Percentiles rank a stretch among this genome's conserved stretches.
phyloP scores from a whole-genome alignment of 2,329 filamentous ascomycete genomes.

The Phoma sp. region DNA sequence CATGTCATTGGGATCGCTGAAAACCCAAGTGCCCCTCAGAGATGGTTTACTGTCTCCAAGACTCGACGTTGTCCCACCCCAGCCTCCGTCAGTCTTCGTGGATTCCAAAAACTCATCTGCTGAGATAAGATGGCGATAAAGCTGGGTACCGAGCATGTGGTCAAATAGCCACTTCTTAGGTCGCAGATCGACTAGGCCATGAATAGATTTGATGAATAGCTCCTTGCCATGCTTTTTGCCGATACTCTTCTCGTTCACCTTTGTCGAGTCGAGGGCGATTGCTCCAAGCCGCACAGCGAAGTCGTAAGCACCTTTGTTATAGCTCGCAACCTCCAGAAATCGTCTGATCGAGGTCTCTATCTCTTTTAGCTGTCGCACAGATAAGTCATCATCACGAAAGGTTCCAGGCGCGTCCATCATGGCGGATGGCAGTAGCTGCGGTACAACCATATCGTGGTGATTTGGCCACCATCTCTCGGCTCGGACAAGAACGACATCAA shows the following conservation, averaged over 20 bases:
- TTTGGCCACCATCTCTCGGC: conserved; percentile 38
- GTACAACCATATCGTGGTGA: conserved; percentile 23
- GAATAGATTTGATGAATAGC: conserved; percentile 22
- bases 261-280: conserved; percentile 26
- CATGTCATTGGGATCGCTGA: conserved; percentile 31
- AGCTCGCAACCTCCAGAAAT: conserved; percentile 30
- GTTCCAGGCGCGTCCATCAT: conserved; percentile 31
- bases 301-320: conserved; percentile 34
- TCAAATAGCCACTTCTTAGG: conserved; percentile 35
- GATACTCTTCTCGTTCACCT: conserved; percentile 17
- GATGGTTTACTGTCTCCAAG: conserved; percentile 29
- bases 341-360: conserved; percentile 27
- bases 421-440: conserved; percentile 22
- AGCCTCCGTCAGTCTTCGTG: conserved; percentile 24
- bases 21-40: conserved; percentile 38
- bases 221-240: conserved; percentile 22
- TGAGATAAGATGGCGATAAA: conserved; percentile 29
- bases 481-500: conserved; percentile 24
- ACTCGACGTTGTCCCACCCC: conserved; percentile 21
- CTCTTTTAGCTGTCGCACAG: conserved; percentile 15
- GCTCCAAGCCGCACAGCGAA: conserved; percentile 37
- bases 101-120: conserved; percentile 33
- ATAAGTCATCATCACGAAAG: conserved; percentile 26
- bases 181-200: conserved; percentile 14
- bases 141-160: conserved; percentile 23